Evolutionary conservation across 2,329 filamentous ascomycete species (phyloP), one percentile per base, ranked within the genome.

Genomic region (Penicillium sumatraense): DNA sequence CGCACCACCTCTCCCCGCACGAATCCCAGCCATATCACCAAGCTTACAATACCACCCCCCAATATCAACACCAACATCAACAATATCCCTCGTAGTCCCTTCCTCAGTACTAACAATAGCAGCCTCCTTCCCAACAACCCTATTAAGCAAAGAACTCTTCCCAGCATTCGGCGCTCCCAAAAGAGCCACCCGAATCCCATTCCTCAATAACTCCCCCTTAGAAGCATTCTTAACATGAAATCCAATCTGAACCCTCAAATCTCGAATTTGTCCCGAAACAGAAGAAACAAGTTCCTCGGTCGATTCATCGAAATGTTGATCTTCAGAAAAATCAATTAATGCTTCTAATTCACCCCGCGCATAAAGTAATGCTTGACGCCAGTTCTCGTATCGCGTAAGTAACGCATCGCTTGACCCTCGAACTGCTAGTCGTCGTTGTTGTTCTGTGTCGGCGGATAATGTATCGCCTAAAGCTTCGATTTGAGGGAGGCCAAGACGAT

Each of bases 271-370:
- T 0, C 62, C 63, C 1, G 86, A 83, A 26, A 97, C 90, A 46
- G 87, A 91, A 0, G 69, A 72, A 41, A 96, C 81, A 20, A 98
- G 80, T 52, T 89, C 83, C 0, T 81, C 77, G 0, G 91, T 89
- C 2, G 90, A 88, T 73, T 96, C 92, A 64, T 98, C 93, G 68
- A 99, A 96, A 76, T 98, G 90, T 75, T 99, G 93, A 68, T 98
- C 95, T 72, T 99, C 95, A 1, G 91, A 89, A 71, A 99, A 99
- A 74, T 99, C 95, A 58, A 99, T 98, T 63, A 99, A 77, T 0
- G 95, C 95, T 75, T 99, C 95, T 35, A 99, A 82, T 75, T 98
- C 93, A 9, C 91, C 95, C 2, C 95, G 86, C 9, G 93, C 93
- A 59, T 89, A 82, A 6, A 98, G 79, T 16, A 99, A 77, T 61